A percentile compares a stretch with the other conserved stretches of the same genome.
These are phyloP conservation scores for Trichophyton benhamiae DNA, from an alignment of 2,329 filamentous ascomycete genomes.

Conservation along the genomic window DNA sequence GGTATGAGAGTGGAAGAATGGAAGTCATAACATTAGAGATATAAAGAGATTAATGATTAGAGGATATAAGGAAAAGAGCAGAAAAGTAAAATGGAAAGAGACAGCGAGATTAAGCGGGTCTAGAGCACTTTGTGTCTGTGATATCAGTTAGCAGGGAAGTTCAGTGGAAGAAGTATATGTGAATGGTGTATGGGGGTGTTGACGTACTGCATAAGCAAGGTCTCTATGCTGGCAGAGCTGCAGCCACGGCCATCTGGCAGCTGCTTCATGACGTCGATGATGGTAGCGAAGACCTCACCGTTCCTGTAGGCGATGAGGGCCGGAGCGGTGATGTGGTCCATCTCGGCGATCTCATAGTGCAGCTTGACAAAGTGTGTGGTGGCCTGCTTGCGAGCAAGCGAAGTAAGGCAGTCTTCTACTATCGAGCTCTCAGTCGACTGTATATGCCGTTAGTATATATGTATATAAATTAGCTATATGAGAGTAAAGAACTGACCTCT, in stretches of 20 bases:
- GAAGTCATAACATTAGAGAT: not conserved
- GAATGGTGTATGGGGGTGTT: not conserved
- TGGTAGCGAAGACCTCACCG: conserved; percentile 79
- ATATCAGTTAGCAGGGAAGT: conserved; percentile 6
- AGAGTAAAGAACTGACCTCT: conserved; percentile 26
- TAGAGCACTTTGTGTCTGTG: conserved; percentile 23
- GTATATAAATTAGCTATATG: no score
- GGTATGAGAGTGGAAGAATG: not conserved
- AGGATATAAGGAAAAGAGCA: no score
- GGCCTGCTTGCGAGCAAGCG: conserved; percentile 58
- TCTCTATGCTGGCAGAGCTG: conserved; percentile 44
- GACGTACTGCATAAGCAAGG: conserved; percentile 44
- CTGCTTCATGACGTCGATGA: conserved; percentile 77
- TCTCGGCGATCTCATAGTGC: conserved; percentile 83
- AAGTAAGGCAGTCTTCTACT: conserved; percentile 64
- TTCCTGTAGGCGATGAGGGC: conserved; percentile 80
- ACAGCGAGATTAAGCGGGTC: conserved; percentile 2
- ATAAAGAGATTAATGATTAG: not conserved
- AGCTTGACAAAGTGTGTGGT: conserved; percentile 80
- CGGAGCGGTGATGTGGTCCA: conserved; percentile 77
- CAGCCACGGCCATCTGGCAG: conserved; percentile 51
- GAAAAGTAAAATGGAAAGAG: no score
- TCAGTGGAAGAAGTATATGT: not conserved
- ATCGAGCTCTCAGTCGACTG: conserved; percentile 68
- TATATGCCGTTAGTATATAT: not conserved